Evolutionary conservation across 2,329 filamentous ascomycete genomes (phyloP).

Genomic region (Microsporum ferrugineum): DNA sequence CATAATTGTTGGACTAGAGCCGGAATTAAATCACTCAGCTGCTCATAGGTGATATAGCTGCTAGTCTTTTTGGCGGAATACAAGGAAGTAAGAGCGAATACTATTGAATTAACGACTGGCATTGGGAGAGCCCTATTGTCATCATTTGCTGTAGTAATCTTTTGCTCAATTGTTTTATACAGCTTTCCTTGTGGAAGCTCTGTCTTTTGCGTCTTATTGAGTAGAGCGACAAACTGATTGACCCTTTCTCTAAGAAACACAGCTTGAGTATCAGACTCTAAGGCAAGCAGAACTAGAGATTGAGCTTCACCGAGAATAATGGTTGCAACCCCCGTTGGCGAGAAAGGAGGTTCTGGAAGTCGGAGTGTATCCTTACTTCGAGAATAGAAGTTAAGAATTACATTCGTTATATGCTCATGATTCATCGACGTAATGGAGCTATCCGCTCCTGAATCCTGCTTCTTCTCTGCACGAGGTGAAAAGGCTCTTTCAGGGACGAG

Average conservation of each 20-base stretch:
- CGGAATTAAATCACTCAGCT: slow-evolving; percentile 52
- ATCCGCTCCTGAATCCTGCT: background rate
- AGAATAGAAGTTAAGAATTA: slow-evolving; percentile 56
- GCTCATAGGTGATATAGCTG: slow-evolving; percentile 30
- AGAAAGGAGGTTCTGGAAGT: slow-evolving; percentile 49
- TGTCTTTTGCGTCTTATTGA: slow-evolving; percentile 31
- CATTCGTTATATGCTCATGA: slow-evolving; percentile 43
- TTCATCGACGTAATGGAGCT: slow-evolving; percentile 11
- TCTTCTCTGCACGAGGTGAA: background rate
- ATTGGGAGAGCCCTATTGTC: slow-evolving; percentile 23
- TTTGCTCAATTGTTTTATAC: slow-evolving; percentile 25
- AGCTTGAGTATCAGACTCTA: slow-evolving; percentile 18
- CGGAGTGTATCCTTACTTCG: slow-evolving; percentile 60
- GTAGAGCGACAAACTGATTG: slow-evolving; percentile 45
- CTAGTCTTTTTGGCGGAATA: slow-evolving; percentile 28
- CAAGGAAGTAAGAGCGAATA: slow-evolving; percentile 40
- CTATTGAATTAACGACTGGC: slow-evolving; percentile 27
- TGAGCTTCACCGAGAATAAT: slow-evolving; percentile 53
- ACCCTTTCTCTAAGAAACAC: slow-evolving; percentile 47
- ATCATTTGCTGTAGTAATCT: slow-evolving; percentile 15
- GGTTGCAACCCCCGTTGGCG: slow-evolving; percentile 45
- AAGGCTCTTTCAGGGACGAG: slow-evolving; percentile 56
- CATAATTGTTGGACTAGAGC: slow-evolving; percentile 63
- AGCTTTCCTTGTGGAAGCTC: slow-evolving; percentile 26
- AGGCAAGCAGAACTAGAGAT: slow-evolving; percentile 24